These are phyloP conservation scores for Pisolithus thermaeus DNA, from an alignment of 1,284 basidiomycete genomes.

Conservation along the genomic window DNA sequence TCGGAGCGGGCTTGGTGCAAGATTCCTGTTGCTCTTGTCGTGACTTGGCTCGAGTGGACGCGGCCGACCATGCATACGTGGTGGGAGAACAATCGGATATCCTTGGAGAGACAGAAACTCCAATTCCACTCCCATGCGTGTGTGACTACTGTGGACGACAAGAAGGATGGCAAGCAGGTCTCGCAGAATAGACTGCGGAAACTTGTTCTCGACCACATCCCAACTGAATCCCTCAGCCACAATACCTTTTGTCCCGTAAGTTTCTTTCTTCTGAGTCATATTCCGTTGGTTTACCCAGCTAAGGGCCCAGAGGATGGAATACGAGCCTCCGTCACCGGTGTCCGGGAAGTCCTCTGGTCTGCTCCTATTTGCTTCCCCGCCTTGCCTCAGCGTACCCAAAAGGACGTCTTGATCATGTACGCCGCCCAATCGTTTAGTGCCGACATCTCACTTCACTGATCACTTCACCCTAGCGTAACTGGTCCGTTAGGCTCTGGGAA, in stretches of 20 bases:
- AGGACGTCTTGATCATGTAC: neutral
- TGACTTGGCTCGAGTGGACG: slow-evolving; percentile 15
- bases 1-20: slow-evolving; percentile 17
- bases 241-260: neutral
- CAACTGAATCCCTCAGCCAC: neutral
- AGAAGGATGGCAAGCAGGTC: slow-evolving; percentile 3
- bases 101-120: slow-evolving; percentile 11
- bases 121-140: slow-evolving; percentile 21
- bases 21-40: slow-evolving; percentile 17
- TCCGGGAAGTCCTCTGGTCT: neutral
- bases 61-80: slow-evolving; percentile 19
- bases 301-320: neutral
- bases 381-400: neutral
- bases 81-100: slow-evolving; percentile 11
- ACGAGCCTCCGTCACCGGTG: neutral
- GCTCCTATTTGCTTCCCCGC: neutral
- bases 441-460: neutral
- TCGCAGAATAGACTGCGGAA: slow-evolving; percentile 12
- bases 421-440: neutral
- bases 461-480: neutral
- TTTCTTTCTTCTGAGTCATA: neutral
- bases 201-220: slow-evolving; percentile 6
- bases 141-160: slow-evolving; percentile 8
- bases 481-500: neutral
- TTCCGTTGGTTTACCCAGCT: too few species aligned